Conservation (phyloP, 2,329 filamentous ascomycete species). For the Chaetomium strumarium region DNA sequence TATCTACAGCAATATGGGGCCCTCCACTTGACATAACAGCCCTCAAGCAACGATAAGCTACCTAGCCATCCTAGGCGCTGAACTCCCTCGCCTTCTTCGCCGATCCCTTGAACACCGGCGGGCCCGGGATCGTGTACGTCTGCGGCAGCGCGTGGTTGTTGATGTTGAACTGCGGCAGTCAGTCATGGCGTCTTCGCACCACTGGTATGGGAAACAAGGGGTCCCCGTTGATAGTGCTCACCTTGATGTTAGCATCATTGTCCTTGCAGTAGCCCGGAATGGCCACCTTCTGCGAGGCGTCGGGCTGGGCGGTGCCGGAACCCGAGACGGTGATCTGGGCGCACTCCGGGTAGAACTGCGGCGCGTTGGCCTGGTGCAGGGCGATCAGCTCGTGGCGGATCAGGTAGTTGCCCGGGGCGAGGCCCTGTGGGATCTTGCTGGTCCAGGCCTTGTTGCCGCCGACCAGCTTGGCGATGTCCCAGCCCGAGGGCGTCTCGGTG, state of each 20-base stretch:
- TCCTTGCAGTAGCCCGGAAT: conserved; percentile 29
- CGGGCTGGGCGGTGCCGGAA: conserved; percentile 34
- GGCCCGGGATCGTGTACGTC: no score
- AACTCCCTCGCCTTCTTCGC: no score
- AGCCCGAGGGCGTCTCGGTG: conserved; percentile 6
- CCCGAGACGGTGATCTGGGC: conserved; percentile 48
- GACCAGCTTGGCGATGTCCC: conserved; percentile 9
- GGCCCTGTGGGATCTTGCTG: conserved; percentile 43
- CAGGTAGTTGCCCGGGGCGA: conserved; percentile 50
- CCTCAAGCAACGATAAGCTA: no score
- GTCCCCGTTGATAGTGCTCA: no score
- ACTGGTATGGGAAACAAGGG: no score
- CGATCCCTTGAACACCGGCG: no score
- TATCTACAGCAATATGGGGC: no score
- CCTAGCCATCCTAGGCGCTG: no score
- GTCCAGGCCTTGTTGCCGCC: conserved; percentile 37
- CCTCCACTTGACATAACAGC: no score
- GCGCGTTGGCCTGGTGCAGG: conserved; percentile 45
- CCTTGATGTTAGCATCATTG: conserved; percentile 27
- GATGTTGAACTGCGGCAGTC: no score
- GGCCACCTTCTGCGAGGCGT: conserved; percentile 26
- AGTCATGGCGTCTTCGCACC: no score
- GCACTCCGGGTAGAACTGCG: conserved; percentile 51
- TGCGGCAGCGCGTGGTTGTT: no score
- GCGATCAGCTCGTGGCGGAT: conserved; percentile 53